These are phyloP conservation scores for Fusarium sacchari DNA, from an alignment of 2,329 filamentous ascomycete species.

Conservation along the genomic window DNA sequence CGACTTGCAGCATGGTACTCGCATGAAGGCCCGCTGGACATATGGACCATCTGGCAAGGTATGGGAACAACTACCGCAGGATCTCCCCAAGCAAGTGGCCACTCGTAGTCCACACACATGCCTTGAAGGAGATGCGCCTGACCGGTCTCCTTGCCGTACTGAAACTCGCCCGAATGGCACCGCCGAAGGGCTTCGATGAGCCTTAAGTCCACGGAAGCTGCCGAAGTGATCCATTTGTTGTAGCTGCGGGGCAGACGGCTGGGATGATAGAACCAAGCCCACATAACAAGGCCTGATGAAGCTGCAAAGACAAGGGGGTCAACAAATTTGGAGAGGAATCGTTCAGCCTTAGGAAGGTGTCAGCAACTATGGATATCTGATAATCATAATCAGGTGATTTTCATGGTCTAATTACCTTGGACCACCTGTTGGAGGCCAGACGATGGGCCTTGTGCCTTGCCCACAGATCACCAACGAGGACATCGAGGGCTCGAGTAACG, in stretches of 20 bases:
- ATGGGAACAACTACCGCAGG: slow-evolving; percentile 75
- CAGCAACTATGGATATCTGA: slow-evolving; percentile 7
- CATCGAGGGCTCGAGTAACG: slow-evolving; percentile 75
- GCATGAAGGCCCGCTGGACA: slow-evolving; percentile 77
- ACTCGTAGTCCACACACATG: slow-evolving; percentile 77
- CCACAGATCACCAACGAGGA: slow-evolving; percentile 75
- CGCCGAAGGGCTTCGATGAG: slow-evolving; percentile 79
- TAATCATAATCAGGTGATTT: neutral
- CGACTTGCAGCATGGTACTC: slow-evolving; percentile 77
- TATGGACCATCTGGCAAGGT: slow-evolving; percentile 86
- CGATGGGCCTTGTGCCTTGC: slow-evolving; percentile 58
- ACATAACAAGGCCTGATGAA: slow-evolving; percentile 83
- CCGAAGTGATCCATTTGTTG: slow-evolving; percentile 82
- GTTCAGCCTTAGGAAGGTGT: slow-evolving; percentile 43
- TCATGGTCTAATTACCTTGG: slow-evolving; percentile 49
- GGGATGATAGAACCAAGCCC: slow-evolving; percentile 85
- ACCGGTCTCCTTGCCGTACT: slow-evolving; percentile 79
- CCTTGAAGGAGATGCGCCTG: slow-evolving; percentile 72
- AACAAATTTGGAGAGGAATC: slow-evolving; percentile 52
- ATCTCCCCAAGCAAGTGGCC: slow-evolving; percentile 78
- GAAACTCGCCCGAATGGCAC: slow-evolving; percentile 69
- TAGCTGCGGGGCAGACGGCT: slow-evolving; percentile 77
- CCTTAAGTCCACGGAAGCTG: slow-evolving; percentile 78
- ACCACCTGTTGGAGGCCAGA: slow-evolving; percentile 58
- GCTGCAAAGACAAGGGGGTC: slow-evolving; percentile 77